phyloP scores from a whole-genome alignment of 441 rosid genomes.

The Bocquillonia castaneifolia region DNA sequence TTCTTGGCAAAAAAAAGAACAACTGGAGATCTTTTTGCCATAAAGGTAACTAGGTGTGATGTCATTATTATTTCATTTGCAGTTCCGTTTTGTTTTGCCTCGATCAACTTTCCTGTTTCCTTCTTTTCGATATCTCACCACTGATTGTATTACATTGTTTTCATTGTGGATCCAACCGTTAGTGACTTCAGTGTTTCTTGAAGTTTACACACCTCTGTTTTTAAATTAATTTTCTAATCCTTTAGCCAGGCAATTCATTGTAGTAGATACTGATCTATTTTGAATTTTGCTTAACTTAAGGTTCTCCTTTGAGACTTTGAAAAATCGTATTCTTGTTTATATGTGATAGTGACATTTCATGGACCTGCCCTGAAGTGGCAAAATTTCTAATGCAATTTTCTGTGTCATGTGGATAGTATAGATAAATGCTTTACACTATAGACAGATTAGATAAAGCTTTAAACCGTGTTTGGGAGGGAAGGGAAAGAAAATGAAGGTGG shows the following conservation, averaged over 20 bases:
- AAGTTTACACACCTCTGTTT: neutral
- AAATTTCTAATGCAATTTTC: neutral
- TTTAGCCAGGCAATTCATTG: neutral
- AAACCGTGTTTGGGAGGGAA: too few relatives aligned
- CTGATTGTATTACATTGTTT: neutral
- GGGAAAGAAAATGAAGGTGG: too few relatives aligned
- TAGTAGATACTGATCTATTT: neutral
- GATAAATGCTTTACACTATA: too few relatives aligned
- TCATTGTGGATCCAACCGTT: neutral
- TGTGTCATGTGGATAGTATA: neutral
- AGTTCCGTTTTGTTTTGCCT: neutral
- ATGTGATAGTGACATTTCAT: neutral
- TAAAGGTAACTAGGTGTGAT: conserved; percentile 51
- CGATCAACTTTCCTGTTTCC: neutral
- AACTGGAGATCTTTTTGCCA: conserved; percentile 96
- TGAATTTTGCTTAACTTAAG: neutral
- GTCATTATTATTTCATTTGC: neutral
- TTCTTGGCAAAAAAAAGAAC: conserved; percentile 96
- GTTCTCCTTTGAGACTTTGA: neutral
- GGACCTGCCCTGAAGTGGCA: neutral
- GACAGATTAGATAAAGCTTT: too few relatives aligned
- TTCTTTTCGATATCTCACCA: neutral
- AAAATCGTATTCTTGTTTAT: neutral
- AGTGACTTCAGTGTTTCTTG: neutral
- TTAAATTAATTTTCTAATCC: neutral